A percentile compares a stretch with the other conserved stretches of the same genome.
Evolutionary conservation across 169 alveolate genomes (phyloP).

Genomic region (Plasmodium knowlesi): DNA sequence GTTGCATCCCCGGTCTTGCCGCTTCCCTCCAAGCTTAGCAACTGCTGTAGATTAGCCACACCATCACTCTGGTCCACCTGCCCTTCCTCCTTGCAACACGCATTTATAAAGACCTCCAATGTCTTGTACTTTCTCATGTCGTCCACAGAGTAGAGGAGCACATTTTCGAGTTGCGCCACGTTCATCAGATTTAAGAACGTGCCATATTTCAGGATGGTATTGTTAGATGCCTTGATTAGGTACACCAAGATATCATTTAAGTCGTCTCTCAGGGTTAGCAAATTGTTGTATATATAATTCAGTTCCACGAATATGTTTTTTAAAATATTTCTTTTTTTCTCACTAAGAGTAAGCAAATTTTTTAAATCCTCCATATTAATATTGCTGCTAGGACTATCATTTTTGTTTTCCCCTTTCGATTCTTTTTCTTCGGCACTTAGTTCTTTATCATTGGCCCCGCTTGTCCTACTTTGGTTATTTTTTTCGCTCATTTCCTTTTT

Average conservation of each 20-base stretch:
- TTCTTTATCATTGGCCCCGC: background rate
- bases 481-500: background rate
- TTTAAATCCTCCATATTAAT: slow-evolving; percentile 42
- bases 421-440: background rate
- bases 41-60: background rate
- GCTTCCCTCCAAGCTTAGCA: background rate
- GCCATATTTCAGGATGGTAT: slow-evolving; percentile 62
- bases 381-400: background rate
- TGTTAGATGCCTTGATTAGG: slow-evolving; percentile 48
- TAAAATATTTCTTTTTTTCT: slow-evolving; percentile 15
- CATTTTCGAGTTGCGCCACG: slow-evolving; percentile 71
- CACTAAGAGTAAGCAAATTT: slow-evolving; percentile 29
- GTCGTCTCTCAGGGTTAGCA: slow-evolving; percentile 55
- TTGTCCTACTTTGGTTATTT: background rate
- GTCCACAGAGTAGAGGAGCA: slow-evolving; percentile 42
- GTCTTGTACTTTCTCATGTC: slow-evolving; percentile 48
- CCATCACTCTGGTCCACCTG: background rate
- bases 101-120: slow-evolving; percentile 38
- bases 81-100: background rate
- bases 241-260: slow-evolving; percentile 16
- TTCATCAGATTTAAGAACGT: slow-evolving; percentile 67
- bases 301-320: slow-evolving; percentile 49
- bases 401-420: background rate
- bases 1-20: background rate
- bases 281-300: slow-evolving; percentile 62